Conservation (phyloP, 345 rosid genomes). For the Syzygium oleosum region DNA sequence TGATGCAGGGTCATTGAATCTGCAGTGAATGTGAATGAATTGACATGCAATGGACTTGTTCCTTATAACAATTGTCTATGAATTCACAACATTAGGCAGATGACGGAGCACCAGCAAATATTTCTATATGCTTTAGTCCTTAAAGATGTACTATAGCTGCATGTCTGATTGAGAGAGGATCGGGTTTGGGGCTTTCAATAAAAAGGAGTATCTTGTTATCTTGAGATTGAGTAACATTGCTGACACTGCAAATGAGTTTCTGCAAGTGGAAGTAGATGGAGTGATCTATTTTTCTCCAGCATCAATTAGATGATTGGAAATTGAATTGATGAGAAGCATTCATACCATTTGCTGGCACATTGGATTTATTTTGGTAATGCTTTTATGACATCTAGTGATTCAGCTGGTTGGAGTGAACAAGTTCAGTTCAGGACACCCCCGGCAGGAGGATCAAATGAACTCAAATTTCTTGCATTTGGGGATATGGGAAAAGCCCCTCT, state of each 20-base stretch:
- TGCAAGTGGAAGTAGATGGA: neutral
- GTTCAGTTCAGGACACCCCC: constrained; percentile 47
- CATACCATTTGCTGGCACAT: neutral
- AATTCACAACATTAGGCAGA: neutral
- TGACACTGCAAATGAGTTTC: neutral
- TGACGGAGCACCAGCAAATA: neutral
- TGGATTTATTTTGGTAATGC: neutral
- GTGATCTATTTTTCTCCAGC: neutral
- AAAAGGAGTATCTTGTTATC: neutral
- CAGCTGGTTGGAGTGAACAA: constrained; percentile 51
- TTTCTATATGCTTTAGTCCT: neutral
- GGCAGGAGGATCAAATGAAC: constrained; percentile 44
- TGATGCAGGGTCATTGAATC: neutral
- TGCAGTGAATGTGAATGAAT: neutral
- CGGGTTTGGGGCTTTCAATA: neutral
- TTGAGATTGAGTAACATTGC: neutral
- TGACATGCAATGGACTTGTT: neutral
- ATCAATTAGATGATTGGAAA: neutral
- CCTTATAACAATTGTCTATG: neutral
- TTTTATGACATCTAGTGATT: constrained; percentile 21
- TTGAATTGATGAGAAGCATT: neutral
- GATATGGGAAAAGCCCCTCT: constrained; percentile 77
- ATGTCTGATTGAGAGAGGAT: neutral
- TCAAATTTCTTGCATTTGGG: constrained; percentile 48
- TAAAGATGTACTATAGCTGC: neutral